Percentiles rank a stretch among this genome's conserved stretches.
phyloP scores from a whole-genome alignment of 2,329 filamentous ascomycete genomes.

The Cladosporium sp. region DNA sequence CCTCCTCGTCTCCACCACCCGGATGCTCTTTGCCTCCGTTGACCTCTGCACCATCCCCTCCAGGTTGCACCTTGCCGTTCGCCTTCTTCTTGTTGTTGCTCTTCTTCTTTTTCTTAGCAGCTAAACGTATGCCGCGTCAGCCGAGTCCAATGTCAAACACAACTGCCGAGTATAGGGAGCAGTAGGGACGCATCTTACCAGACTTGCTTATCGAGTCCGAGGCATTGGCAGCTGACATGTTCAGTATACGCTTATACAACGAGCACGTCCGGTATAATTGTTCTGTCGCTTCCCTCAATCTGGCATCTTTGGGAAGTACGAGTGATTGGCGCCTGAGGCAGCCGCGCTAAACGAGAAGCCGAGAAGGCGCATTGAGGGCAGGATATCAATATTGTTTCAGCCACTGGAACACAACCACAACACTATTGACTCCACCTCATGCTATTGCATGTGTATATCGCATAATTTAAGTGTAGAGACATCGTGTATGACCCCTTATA shows the following conservation, averaged over 20 bases:
- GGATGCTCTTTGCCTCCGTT: slow-evolving; percentile 38
- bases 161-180: neutral
- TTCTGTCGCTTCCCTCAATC: neutral
- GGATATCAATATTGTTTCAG: neutral
- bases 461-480: neutral
- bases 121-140: slow-evolving; percentile 25
- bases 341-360: neutral
- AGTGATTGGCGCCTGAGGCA: neutral
- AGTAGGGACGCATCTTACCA: slow-evolving; percentile 19
- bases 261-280: neutral
- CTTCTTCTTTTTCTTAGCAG: slow-evolving; percentile 52
- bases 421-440: neutral
- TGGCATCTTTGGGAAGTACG: slow-evolving; percentile 1
- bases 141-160: slow-evolving; percentile 6
- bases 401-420: neutral
- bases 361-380: neutral
- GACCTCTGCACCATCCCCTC: slow-evolving; percentile 38
- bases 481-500: neutral
- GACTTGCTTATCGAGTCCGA: slow-evolving; percentile 24
- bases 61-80: slow-evolving; percentile 45
- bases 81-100: slow-evolving; percentile 58
- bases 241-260: slow-evolving; percentile 4
- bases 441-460: neutral
- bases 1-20: slow-evolving; percentile 42
- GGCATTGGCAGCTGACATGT: slow-evolving; percentile 21